These are phyloP conservation scores for Mallotus nudiflorus DNA, from an alignment of 345 rosid species.

Conservation along the genomic window DNA sequence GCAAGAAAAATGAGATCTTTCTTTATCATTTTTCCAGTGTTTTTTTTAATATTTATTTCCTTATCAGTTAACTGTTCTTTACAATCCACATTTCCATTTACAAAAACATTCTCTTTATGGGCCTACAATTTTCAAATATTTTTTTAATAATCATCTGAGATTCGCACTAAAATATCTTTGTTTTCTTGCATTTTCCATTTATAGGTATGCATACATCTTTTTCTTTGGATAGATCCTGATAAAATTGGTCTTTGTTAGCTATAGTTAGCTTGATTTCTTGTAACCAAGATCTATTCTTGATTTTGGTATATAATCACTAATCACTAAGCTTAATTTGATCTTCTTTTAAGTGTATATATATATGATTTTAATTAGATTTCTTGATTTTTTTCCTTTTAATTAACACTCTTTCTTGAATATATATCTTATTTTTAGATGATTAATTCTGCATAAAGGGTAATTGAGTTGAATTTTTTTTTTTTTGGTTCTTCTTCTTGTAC, in stretches of 20 bases:
- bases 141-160: background rate
- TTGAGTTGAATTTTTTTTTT: too few relatives aligned
- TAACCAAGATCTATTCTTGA: slow-evolving; percentile 4
- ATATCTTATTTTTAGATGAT: background rate
- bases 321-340: background rate
- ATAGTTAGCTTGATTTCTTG: background rate
- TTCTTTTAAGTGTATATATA: background rate
- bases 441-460: too few relatives aligned
- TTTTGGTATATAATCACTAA: background rate
- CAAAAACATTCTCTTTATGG: slow-evolving; percentile 1
- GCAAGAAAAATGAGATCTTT: background rate
- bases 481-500: too few relatives aligned
- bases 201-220: background rate
- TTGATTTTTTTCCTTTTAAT: background rate
- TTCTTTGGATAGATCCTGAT: background rate
- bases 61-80: background rate
- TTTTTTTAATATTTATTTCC: background rate
- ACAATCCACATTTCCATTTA: background rate
- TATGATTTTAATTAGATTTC: background rate
- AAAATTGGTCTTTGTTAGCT: background rate
- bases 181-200: background rate
- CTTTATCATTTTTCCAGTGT: too few relatives aligned
- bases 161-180: background rate
- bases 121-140: background rate
- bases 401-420: background rate